Conservation (phyloP, 139 green algal genomes). For the Volvox reticuliferus region DNA sequence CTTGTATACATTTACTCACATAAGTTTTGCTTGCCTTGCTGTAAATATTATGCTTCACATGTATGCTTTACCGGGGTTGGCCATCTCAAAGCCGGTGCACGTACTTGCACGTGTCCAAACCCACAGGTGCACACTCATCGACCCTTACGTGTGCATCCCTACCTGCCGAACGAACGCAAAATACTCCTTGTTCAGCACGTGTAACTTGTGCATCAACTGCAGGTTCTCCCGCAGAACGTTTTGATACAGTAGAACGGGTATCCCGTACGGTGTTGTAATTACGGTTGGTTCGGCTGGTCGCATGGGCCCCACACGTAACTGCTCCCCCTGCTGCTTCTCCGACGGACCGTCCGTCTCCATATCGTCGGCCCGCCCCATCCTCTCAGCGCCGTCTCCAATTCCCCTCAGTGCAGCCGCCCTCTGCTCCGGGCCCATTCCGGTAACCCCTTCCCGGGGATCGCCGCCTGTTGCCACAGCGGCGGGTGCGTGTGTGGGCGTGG, state of each 20-base stretch:
- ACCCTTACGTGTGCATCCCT: neutral
- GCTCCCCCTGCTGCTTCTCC: neutral
- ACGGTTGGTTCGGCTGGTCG: too few species aligned
- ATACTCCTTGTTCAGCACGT: conserved; percentile 71
- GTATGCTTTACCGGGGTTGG: too few species aligned
- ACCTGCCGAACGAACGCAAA: conserved; percentile 67
- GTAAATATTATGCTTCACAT: too few species aligned
- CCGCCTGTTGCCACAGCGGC: neutral
- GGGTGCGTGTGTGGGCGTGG: neutral
- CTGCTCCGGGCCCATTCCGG: neutral
- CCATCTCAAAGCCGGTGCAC: too few species aligned
- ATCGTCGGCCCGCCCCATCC: neutral
- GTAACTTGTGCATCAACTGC: conserved; percentile 58
- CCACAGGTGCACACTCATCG: neutral
- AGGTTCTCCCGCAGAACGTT: conserved; percentile 59
- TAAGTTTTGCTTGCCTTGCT: too few species aligned
- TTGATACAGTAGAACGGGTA: conserved; percentile 60
- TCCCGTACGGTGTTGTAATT: conserved; percentile 49
- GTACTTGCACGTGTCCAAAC: neutral
- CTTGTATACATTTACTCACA: too few species aligned
- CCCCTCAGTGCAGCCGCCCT: neutral
- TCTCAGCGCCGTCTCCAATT: neutral
- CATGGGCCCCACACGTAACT: neutral
- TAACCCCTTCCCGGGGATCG: neutral
- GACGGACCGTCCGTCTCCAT: conserved; percentile 21